Evolutionary conservation across 2,329 filamentous ascomycete genomes (phyloP).

Genomic region (Parastagonospora avenae): DNA sequence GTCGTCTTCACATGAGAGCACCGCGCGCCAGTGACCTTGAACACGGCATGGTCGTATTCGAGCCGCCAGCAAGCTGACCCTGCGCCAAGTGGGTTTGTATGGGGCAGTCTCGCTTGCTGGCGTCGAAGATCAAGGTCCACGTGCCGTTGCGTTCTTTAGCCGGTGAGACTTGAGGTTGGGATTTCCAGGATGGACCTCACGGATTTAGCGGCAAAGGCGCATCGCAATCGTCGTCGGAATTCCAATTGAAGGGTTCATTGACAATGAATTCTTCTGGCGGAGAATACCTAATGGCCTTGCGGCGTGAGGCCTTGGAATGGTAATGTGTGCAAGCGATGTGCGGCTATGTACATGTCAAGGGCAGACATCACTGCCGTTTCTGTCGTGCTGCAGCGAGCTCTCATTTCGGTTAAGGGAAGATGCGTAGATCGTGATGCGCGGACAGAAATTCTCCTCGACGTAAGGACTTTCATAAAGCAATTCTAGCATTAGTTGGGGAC

Average conservation of each 20-base stretch:
- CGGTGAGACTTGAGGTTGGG: constrained; percentile 12
- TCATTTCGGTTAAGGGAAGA: constrained; percentile 30
- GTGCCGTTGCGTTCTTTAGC: constrained; percentile 27
- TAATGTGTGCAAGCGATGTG: not conserved
- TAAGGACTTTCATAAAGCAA: too few species aligned
- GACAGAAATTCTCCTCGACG: constrained; percentile 6
- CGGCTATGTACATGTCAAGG: constrained; percentile 2
- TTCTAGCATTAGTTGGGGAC: too few species aligned
- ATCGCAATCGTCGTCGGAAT: not conserved
- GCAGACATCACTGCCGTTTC: constrained; percentile 14
- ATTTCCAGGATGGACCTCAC: constrained; percentile 15
- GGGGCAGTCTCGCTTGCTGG: constrained; percentile 19
- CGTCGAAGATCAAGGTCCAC: constrained; percentile 24
- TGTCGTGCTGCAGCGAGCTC: constrained; percentile 13
- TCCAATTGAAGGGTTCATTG: constrained; percentile 4
- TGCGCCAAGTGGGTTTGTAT: constrained; percentile 10
- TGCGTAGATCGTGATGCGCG: constrained; percentile 25
- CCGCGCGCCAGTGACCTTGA: not conserved
- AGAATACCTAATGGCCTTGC: too few species aligned
- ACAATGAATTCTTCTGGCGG: too few species aligned
- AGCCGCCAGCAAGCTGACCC: constrained; percentile 7
- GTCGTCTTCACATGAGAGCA: not conserved
- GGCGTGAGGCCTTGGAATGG: not conserved
- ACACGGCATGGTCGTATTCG: constrained; percentile 1
- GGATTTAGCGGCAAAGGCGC: constrained; percentile 23